phyloP scores from a whole-genome alignment of 352 stramenopile species.

The Phytopythium helicoides region DNA sequence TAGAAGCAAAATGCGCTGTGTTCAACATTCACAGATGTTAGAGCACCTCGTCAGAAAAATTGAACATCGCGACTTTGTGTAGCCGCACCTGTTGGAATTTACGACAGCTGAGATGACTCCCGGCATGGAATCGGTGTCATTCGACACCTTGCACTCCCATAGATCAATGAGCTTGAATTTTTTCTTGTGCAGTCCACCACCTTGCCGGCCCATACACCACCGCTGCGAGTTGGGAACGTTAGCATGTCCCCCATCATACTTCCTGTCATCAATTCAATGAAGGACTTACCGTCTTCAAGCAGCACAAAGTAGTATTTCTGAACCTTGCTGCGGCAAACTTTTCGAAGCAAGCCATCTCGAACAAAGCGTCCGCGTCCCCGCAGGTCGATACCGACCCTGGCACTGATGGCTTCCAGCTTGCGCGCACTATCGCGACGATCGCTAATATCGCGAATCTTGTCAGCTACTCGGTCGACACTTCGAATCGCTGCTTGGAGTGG shows the following conservation, averaged over 20 bases:
- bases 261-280: neutral
- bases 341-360: conserved; percentile 76
- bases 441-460: conserved; percentile 82
- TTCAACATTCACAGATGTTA: conserved; percentile 3
- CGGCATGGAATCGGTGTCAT: conserved; percentile 67
- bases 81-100: conserved; percentile 63
- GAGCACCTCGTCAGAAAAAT: neutral
- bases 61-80: neutral
- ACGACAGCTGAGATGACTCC: conserved; percentile 62
- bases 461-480: conserved; percentile 70
- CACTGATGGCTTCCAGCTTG: conserved; percentile 58
- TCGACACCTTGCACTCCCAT: conserved; percentile 73
- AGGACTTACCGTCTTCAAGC: conserved; percentile 69
- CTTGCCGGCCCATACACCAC: conserved; percentile 69
- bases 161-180: conserved; percentile 82
- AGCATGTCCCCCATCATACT: conserved; percentile 1
- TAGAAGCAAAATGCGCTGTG: conserved; percentile 83
- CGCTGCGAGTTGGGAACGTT: conserved; percentile 22
- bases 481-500: conserved; percentile 70
- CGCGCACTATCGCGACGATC: conserved; percentile 61
- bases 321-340: conserved; percentile 84
- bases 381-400: conserved; percentile 69
- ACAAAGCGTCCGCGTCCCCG: conserved; percentile 55
- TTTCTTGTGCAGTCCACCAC: conserved; percentile 65
- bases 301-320: conserved; percentile 85